Percentiles rank a stretch among this genome's conserved stretches.
These are phyloP conservation scores for Metarhizium robertsii DNA, from an alignment of 2,329 filamentous ascomycete genomes.

Conservation along the genomic window DNA sequence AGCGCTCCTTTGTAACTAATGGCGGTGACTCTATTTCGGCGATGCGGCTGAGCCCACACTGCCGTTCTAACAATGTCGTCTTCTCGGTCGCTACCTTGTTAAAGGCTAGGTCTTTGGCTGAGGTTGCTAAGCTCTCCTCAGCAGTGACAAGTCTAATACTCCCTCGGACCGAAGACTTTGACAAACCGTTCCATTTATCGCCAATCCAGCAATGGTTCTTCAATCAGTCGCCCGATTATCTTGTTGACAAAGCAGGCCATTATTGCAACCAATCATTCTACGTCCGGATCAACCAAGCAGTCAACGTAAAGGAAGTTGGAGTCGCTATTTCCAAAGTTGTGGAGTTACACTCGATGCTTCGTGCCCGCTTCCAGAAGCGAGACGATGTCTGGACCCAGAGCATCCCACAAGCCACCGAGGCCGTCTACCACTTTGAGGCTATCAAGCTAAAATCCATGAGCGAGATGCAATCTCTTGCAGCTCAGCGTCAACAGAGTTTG, in stretches of 20 bases:
- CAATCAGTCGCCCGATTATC: background rate
- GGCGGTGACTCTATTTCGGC: constrained; percentile 36
- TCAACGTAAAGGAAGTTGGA: background rate
- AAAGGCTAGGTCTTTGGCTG: background rate
- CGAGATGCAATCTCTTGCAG: background rate
- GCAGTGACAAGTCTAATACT: background rate
- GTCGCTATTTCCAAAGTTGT: constrained; percentile 2
- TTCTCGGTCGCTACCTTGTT: constrained; percentile 16
- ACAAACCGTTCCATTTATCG: background rate
- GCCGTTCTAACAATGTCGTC: constrained; percentile 18
- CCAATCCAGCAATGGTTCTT: constrained; percentile 8
- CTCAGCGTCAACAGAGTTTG: background rate
- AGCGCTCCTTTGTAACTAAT: constrained; percentile 27
- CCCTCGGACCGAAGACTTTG: background rate
- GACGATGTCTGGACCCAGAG: constrained; percentile 1
- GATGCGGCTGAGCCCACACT: constrained; percentile 31
- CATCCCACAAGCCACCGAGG: background rate
- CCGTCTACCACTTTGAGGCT: constrained; percentile 1
- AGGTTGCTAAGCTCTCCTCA: background rate
- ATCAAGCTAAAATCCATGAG: background rate
- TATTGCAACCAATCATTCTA: constrained; percentile 3
- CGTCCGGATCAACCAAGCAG: background rate
- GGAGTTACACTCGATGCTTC: constrained; percentile 7
- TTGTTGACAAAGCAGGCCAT: background rate
- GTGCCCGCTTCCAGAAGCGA: constrained; percentile 2